Percentiles rank a stretch among this genome's conserved stretches.
Evolutionary conservation across 768 basidiomycete genomes (phyloP).

Genomic region (Suillus occidentalis): DNA sequence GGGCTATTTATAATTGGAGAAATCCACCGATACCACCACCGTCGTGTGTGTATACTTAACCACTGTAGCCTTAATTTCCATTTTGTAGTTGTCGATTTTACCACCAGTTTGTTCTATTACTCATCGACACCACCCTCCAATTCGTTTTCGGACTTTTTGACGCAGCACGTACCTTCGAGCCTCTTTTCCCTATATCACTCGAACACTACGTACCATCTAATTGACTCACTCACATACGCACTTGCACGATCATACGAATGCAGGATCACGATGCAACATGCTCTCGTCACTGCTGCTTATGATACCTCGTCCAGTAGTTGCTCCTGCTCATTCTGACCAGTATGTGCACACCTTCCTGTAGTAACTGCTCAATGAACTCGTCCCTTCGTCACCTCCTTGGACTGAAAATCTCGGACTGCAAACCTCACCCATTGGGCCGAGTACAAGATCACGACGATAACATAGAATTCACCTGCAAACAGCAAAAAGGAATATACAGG

Average conservation of each 20-base stretch:
- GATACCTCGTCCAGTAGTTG: no score
- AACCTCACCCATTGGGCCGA: no score
- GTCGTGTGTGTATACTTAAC: slow-evolving; percentile 34
- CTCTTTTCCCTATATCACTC: neutral
- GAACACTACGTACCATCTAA: neutral
- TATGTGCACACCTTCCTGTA: no score
- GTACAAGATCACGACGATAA: neutral
- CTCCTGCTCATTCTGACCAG: no score
- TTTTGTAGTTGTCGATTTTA: neutral
- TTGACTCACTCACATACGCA: neutral
- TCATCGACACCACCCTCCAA: neutral
- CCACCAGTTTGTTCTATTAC: slow-evolving; percentile 7
- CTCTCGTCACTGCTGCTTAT: no score
- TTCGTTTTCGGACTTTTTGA: neutral
- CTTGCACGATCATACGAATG: neutral
- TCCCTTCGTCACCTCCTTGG: no score
- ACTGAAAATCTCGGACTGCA: no score
- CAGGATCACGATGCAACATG: neutral
- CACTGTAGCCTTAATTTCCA: slow-evolving; percentile 38
- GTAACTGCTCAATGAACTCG: no score
- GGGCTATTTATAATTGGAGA: slow-evolving; percentile 14
- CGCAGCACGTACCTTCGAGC: neutral
- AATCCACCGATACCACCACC: slow-evolving; percentile 20
- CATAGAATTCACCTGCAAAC: slow-evolving; percentile 4
- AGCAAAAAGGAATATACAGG: slow-evolving; percentile 5